A percentile compares a stretch with the other conserved stretches of the same genome.
phyloP scores from a whole-genome alignment of 805 yeast genomes.

The Tetrapisispora taiwanensis region DNA sequence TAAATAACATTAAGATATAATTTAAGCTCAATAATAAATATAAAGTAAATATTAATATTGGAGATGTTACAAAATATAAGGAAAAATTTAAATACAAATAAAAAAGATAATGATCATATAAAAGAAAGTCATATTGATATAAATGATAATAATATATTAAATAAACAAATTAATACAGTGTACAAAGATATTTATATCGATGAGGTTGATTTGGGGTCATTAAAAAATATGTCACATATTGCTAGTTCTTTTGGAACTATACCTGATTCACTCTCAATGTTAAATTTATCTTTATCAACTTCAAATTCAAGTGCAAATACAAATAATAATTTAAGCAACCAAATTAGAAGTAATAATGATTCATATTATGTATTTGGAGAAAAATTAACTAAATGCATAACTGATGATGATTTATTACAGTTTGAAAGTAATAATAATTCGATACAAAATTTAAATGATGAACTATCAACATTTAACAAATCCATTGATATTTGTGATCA shows the following conservation, averaged over 20 bases:
- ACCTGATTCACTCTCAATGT: not conserved
- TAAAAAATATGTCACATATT: not conserved
- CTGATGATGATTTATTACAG: not conserved
- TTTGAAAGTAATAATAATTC: not conserved
- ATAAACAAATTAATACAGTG: not conserved
- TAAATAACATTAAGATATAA: no score
- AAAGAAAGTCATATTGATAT: not conserved
- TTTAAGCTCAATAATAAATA: no score
- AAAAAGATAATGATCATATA: not conserved
- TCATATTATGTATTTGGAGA: not conserved
- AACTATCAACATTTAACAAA: not conserved
- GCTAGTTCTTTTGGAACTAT: not conserved
- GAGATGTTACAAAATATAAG: conserved; percentile 1
- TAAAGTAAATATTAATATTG: no score
- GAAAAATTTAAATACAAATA: not conserved
- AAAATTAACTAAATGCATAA: not conserved
- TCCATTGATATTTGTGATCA: not conserved
- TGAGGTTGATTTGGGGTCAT: not conserved
- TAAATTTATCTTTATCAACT: not conserved
- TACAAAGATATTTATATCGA: not conserved
- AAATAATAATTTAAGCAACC: not conserved
- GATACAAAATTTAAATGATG: not conserved
- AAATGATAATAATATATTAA: not conserved
- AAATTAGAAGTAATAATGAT: not conserved
- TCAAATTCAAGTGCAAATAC: not conserved